Base-by-base conservation (phyloP, 2,329 filamentous ascomycete species). In the Chalaropsis thielavioides region DNA sequence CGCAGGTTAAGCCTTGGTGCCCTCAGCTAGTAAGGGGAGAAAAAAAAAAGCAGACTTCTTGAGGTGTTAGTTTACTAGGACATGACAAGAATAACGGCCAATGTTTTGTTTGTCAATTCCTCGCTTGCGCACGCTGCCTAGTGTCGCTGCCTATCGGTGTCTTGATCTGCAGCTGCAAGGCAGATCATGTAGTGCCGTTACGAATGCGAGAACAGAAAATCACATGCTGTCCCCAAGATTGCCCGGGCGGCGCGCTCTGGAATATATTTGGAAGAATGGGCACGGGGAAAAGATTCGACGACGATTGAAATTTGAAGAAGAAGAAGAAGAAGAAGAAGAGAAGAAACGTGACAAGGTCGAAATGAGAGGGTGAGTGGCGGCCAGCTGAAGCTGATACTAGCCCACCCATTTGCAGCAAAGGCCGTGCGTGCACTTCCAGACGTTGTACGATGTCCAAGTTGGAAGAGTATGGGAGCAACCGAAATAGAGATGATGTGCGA, bases 151-250 rank as follows among this genome's bases (percentile, higher is more conserved):
- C 6, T 22, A 51, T 19, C 3, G 27, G 6, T 35, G 17, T 58
- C 51, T 58, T 58, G 51, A 58, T 58, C 51, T 58, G 31, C 51
- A 58, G 3, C 54, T 38, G 54, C 54, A 58, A 58, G 54, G 27
- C 24, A 58, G 24, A 58, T 58, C 54, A 19, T 1, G 31, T 17
- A 31, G 27, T 27, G 27, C 31, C 54, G 4, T 58, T 58, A 38
- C 54, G 27, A 58, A n/a, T 24, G 11, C 22, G 27, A 27, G 22
- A 24, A 49, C 46, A 49, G 22, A n/a, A 6, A 49, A 49, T n/a
- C 31, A 31, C 31, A 31, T 6, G 31, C 31, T 2, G 31, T 31
- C 31, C 6, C 6, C 24, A 51, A 51, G 22, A 27, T 27, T 51
- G 46, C 11, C 22, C 46, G 15, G 22, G 27, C 24, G 27, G 54